Percentiles rank a stretch among this genome's conserved stretches.
These are phyloP conservation scores for Rhizophora mangle DNA, from an alignment of 345 rosid species.

Conservation along the genomic window DNA sequence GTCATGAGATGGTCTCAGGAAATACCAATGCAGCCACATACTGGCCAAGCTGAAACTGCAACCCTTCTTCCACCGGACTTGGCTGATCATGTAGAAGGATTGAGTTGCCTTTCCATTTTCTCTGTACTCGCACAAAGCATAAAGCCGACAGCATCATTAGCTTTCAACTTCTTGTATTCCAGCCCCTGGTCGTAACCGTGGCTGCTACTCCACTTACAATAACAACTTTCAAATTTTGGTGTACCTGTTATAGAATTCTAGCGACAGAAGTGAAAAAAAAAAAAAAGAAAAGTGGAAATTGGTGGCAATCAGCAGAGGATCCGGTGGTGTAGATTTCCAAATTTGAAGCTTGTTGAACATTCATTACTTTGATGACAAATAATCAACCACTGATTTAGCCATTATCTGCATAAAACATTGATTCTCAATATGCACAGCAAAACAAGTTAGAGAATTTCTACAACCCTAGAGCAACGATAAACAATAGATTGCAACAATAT, in stretches of 20 bases:
- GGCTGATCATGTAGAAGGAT: constrained; percentile 36
- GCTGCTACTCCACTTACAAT: constrained; percentile 85
- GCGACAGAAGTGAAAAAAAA: constrained; percentile 13
- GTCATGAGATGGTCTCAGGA: too few relatives aligned
- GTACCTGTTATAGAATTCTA: constrained; percentile 49
- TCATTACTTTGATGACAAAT: too few relatives aligned
- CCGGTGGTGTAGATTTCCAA: too few relatives aligned
- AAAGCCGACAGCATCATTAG: constrained; percentile 48
- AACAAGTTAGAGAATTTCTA: too few relatives aligned
- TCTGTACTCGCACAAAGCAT: constrained; percentile 32
- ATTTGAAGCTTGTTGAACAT: too few relatives aligned
- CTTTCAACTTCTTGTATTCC: constrained; percentile 62
- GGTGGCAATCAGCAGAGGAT: too few relatives aligned
- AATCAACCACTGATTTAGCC: too few relatives aligned
- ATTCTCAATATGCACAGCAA: too few relatives aligned
- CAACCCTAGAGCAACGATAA: too few relatives aligned
- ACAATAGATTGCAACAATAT: too few relatives aligned
- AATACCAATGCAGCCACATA: neutral
- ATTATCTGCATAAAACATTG: too few relatives aligned
- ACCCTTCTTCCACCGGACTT: neutral
- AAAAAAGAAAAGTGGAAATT: too few relatives aligned
- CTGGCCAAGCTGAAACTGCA: constrained; percentile 11
- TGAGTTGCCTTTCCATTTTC: constrained; percentile 10
- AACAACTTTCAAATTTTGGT: constrained; percentile 78
- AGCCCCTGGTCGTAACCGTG: constrained; percentile 80